Percentiles rank a stretch among this genome's conserved stretches.
These are phyloP conservation scores for Melaleuca quinquenervia DNA, from an alignment of 345 rosid genomes.

Conservation along the genomic window DNA sequence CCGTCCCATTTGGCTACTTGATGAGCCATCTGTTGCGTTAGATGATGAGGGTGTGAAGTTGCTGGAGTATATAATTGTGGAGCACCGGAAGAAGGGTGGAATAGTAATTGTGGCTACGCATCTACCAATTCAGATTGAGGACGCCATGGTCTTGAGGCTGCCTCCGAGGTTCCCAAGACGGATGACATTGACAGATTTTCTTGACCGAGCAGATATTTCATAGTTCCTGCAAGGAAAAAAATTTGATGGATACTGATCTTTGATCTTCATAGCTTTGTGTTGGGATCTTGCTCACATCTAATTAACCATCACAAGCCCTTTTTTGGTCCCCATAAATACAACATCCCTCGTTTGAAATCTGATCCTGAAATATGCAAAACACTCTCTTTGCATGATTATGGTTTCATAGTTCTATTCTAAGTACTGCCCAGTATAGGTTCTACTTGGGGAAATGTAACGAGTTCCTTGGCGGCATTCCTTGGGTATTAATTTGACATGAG, in stretches of 20 bases:
- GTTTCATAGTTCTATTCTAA: neutral
- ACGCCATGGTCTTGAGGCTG: constrained; percentile 68
- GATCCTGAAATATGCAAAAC: neutral
- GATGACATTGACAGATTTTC: constrained; percentile 75
- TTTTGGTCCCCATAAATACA: neutral
- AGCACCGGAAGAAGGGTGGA: constrained; percentile 72
- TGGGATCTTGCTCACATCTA: neutral
- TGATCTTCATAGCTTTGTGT: neutral
- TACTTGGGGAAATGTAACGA: neutral
- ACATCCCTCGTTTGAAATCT: neutral
- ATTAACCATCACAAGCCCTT: neutral
- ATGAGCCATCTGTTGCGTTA: constrained; percentile 81
- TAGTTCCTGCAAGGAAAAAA: neutral
- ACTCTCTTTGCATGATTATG: neutral
- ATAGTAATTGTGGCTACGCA: constrained; percentile 84
- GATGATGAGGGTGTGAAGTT: constrained; percentile 74
- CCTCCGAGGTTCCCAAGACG: constrained; percentile 78
- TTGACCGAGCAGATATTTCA: constrained; percentile 34
- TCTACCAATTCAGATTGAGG: constrained; percentile 73
- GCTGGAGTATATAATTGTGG: constrained; percentile 59
- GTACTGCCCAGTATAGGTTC: neutral
- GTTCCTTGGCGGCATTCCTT: neutral
- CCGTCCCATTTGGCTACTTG: constrained; percentile 82
- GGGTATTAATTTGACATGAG: neutral
- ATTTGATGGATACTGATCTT: neutral